Percentiles rank a stretch among this genome's conserved stretches.
phyloP scores from a whole-genome alignment of 2,329 filamentous ascomycete genomes.

The Parastagonospora avenae region DNA sequence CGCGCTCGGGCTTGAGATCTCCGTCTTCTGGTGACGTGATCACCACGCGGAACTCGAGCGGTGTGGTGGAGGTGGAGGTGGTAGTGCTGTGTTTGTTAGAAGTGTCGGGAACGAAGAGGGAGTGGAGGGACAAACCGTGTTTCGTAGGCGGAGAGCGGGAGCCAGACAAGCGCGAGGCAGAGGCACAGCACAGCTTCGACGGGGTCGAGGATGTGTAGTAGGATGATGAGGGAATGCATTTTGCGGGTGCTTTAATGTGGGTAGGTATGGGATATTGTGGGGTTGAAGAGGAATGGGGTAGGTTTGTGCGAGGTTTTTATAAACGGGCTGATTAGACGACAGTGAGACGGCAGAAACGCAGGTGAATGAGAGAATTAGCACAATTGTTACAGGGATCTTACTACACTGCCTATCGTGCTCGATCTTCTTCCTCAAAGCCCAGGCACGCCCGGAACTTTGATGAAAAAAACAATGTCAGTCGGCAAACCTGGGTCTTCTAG shows the following conservation, averaged over 20 bases:
- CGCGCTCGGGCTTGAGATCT: not conserved
- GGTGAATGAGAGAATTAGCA: not conserved
- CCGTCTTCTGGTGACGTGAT: slow-evolving; percentile 6
- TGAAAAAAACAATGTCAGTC: not conserved
- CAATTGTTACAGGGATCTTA: not conserved
- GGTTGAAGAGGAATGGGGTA: not conserved
- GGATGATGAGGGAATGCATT: not conserved
- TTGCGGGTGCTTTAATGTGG: not conserved
- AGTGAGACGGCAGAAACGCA: not conserved
- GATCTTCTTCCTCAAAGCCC: not conserved
- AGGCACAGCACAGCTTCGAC: not conserved
- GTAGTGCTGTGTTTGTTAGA: not conserved
- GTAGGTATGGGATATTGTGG: not conserved
- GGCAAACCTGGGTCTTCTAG: no score
- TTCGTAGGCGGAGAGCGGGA: not conserved
- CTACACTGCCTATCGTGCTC: not conserved
- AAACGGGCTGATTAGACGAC: not conserved
- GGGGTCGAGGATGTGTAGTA: not conserved
- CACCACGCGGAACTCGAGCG: not conserved
- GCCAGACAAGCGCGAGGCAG: not conserved
- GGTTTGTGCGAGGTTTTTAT: not conserved
- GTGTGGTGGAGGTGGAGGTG: not conserved
- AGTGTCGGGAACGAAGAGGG: not conserved
- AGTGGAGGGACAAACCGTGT: not conserved
- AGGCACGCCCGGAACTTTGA: not conserved